Percentiles rank a stretch among this genome's conserved stretches.
Evolutionary conservation across 2,329 filamentous ascomycete species (phyloP).

Genomic region (Albophoma yamanashiensis): DNA sequence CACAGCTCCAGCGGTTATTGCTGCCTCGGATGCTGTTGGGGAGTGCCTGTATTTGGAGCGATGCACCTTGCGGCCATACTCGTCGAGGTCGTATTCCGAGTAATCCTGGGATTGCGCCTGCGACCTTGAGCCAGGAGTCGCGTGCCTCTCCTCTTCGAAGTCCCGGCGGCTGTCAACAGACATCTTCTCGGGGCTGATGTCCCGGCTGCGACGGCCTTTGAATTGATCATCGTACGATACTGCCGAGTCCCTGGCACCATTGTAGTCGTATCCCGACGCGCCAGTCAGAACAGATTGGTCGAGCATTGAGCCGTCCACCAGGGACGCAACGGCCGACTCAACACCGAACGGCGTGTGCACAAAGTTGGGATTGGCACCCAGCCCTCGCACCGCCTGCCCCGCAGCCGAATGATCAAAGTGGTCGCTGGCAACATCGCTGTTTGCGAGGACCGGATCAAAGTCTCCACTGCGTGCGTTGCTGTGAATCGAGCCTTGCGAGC

Average conservation of each 20-base stretch:
- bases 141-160: constrained; percentile 25
- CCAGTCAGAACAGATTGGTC: constrained; percentile 59
- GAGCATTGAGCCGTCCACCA: constrained; percentile 64
- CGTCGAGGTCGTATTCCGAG: constrained; percentile 46
- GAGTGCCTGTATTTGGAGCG: constrained; percentile 33
- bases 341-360: constrained; percentile 63
- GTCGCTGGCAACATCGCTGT: constrained; percentile 45
- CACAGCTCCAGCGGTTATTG: constrained; percentile 46
- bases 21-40: constrained; percentile 45
- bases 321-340: constrained; percentile 83
- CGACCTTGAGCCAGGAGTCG: constrained; percentile 27
- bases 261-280: constrained; percentile 41
- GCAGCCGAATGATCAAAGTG: constrained; percentile 49
- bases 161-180: constrained; percentile 28
- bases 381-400: constrained; percentile 58
- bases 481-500: constrained; percentile 20
- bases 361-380: constrained; percentile 66
- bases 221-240: constrained; percentile 21
- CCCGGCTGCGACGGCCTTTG: constrained; percentile 21
- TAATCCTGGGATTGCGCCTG: constrained; percentile 34
- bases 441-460: constrained; percentile 40
- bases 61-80: constrained; percentile 45
- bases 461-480: constrained; percentile 38
- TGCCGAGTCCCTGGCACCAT: constrained; percentile 24
- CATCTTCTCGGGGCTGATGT: constrained; percentile 29